A percentile compares a stretch with the other conserved stretches of the same genome.
Evolutionary conservation across 1,139 yeast species (phyloP).

Genomic region (Candida anutae): DNA sequence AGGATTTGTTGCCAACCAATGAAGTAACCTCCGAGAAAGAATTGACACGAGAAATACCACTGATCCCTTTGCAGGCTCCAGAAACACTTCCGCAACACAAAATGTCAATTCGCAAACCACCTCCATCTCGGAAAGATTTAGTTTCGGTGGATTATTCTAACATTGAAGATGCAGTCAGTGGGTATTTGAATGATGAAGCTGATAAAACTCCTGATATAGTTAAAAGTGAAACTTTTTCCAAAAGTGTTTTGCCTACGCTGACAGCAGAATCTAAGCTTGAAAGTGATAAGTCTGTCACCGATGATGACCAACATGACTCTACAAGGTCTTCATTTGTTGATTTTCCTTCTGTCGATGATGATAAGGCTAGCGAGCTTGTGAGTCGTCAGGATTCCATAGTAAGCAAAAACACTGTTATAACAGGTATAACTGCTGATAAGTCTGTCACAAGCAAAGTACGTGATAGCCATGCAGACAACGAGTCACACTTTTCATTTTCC

Average conservation of each 20-base stretch:
- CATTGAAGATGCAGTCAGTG: conserved; percentile 21
- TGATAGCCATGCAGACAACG: conserved; percentile 40
- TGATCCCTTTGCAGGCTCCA: conserved; percentile 2
- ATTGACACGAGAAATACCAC: no score
- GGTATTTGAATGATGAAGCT: conserved; percentile 13
- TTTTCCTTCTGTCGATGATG: background rate
- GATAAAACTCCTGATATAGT: conserved; percentile 1
- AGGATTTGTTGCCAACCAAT: no score
- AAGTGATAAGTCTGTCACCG: background rate
- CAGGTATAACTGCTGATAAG: conserved; percentile 49
- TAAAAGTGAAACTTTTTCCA: conserved; percentile 4
- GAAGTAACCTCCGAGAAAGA: no score
- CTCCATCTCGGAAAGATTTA: conserved; percentile 15
- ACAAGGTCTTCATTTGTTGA: no score
- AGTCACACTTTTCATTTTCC: conserved; percentile 28
- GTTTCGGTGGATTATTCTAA: conserved; percentile 20
- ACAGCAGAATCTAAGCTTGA: no score
- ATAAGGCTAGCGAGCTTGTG: background rate
- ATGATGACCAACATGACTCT: conserved; percentile 1
- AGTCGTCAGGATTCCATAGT: conserved; percentile 23
- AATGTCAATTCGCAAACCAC: conserved; percentile 30
- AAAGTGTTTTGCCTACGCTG: conserved; percentile 1
- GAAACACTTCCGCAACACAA: conserved; percentile 11
- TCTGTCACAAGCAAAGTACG: conserved; percentile 44
- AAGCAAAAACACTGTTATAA: conserved; percentile 33